Base-by-base conservation (phyloP, 805 yeast species). In the Candida easanensis region DNA sequence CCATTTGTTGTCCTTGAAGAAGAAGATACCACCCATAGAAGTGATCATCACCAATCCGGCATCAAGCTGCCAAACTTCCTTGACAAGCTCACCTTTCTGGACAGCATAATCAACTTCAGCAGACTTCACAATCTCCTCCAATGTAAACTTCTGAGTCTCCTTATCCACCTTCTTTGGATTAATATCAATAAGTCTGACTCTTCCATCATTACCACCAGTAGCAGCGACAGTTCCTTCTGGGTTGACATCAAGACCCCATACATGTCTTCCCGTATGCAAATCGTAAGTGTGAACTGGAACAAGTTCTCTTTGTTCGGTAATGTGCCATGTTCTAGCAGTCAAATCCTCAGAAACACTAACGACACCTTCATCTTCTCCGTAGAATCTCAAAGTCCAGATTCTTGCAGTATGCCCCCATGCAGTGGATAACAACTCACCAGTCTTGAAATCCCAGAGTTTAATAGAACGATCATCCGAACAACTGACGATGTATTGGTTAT, bases 401-500 rank as follows among this genome's bases (percentile, higher is more conserved):
- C 99, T 76, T 0, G 98, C 91, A 1, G 85, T 82, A 60, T 93
- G 99, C 13, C 98, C 99, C 97, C 97, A 93, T 0, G 96, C 97
- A 21, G 81, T 77, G 1, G 91, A 84, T 31, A 85, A 52, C 26
- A 80, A 63, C 10, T 64, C 53, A 1, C 95, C 91, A 1, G 76
- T 57, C 6, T 56, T 55, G 48, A 83, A 65, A 53, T 79, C 79
- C 82, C 89, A 89, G 5, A 91, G 60, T 44, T 81, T 83, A 42
- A 93, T 80, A 0, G 97, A 86, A 48, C 99, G 73, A 59, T 91
- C 99, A 62, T 93, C 98, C 0, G 98, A 91, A 60, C 99, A 93
- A 38, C 91, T 81, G 1, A 83, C 80, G 7, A 88, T 65, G 43
- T 65, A 71, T 35, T 66, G 60, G 5, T 84, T 87, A 40, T 73